Evolutionary conservation across 345 rosid genomes (phyloP), one percentile per base, ranked within the genome.

Genomic region (Citrus mangshanensis): DNA sequence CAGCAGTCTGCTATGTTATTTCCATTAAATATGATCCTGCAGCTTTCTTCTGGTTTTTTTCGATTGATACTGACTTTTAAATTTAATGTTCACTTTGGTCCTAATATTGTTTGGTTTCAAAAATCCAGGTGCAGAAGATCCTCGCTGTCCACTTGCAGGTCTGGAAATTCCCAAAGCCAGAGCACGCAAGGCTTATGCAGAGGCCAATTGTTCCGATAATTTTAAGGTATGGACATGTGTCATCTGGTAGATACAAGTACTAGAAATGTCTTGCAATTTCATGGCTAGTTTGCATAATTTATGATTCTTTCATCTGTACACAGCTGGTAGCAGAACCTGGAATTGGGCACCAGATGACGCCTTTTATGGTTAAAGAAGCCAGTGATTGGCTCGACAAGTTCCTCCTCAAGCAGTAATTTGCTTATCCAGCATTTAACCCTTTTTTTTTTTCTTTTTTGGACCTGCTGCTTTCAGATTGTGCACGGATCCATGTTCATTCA

Each of bases 61-160:
- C n/a, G 38, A 74, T 60, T 56, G n/a, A 27, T 34, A n/a, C 19
- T 9, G 5, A 21, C 67, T 72, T n/a, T 46, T 34, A 49, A 27
- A 30, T 27, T 46, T 34, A 38, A 27, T 37, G 28, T 62, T 74
- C 30, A 6, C 69, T 21, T 65, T 4, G 14, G 49, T 49, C 18
- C 42, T 8, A 32, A 13, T 58, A 38, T 51, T 27, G 32, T 74
- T 69, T 79, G 73, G 9, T 63, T 65, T 82, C 34, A 51, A 38
- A 80, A 77, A 40, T 78, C 18, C 68, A 94, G 98, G 97, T 37
- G 92, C 85, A 21, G 85, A 89, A 32, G 98, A 95, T 85, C 97
- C 89, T 49, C 97, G 94, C 21, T 91, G 94, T 86, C 97, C 98
- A 6, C 76, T 89, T 58, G 94, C 69, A 2, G 98, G 97, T 78